Conservation (phyloP, 164 flowering plant genomes). For the Cinnamomum chago region DNA sequence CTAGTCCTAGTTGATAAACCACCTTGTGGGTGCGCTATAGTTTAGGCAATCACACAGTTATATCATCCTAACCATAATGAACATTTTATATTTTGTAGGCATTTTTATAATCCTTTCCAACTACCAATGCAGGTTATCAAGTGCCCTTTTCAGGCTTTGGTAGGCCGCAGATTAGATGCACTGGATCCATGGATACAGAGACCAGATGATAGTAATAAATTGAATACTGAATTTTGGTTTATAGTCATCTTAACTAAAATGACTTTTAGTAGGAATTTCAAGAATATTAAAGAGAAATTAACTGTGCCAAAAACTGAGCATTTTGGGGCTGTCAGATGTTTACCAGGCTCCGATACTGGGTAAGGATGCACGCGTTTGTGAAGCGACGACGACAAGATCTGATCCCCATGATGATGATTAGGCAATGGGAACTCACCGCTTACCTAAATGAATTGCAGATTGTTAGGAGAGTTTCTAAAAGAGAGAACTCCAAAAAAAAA, state of each 20-base stretch:
- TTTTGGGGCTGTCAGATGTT: neutral
- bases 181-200: too few relatives aligned
- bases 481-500: too few relatives aligned
- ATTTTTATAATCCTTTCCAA: too few relatives aligned
- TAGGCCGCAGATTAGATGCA: too few relatives aligned
- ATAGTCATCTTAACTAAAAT: too few relatives aligned
- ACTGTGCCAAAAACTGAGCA: too few relatives aligned
- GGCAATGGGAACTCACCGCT: conserved; percentile 81
- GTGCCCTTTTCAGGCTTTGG: too few relatives aligned
- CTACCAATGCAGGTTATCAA: neutral
- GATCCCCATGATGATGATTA: conserved; percentile 50
- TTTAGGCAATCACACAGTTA: neutral
- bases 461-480: neutral
- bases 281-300: too few relatives aligned
- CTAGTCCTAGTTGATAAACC: neutral
- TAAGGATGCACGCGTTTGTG: conserved; percentile 88
- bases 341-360: conserved; percentile 74
- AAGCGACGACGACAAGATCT: conserved; percentile 43
- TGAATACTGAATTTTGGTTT: too few relatives aligned
- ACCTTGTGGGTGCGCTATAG: neutral
- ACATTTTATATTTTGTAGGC: too few relatives aligned
- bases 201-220: too few relatives aligned
- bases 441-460: conserved; percentile 38
- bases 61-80: neutral
- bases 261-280: too few relatives aligned